phyloP scores from a whole-genome alignment of 208 protist genomes.

The Trypanosomatidae sp. region DNA sequence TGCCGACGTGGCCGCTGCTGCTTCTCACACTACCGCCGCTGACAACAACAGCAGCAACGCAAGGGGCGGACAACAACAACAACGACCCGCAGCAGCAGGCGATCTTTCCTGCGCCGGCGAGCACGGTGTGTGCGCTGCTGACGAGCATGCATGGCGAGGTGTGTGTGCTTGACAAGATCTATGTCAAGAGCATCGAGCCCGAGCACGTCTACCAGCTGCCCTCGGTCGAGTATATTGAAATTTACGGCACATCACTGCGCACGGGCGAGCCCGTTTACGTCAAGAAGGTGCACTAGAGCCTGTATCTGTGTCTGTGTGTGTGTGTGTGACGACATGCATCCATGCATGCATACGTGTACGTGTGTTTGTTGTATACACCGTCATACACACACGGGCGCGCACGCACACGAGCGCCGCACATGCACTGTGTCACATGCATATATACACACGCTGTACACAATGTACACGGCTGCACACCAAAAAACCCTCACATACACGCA shows the following conservation, averaged over 20 bases:
- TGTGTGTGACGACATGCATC: no score
- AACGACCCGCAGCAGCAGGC: no score
- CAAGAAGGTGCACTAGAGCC: no score
- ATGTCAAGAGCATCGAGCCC: constrained; percentile 56
- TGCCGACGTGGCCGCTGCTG: constrained; percentile 31
- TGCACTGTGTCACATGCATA: no score
- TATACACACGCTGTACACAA: background rate
- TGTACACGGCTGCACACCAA: background rate
- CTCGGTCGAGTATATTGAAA: constrained; percentile 62
- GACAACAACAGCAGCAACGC: constrained; percentile 1
- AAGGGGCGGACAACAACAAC: constrained; percentile 5
- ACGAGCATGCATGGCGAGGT: constrained; percentile 19
- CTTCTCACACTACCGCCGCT: constrained; percentile 21
- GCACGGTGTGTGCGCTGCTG: constrained; percentile 31
- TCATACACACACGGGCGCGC: no score
- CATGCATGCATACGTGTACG: no score
- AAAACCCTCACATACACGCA: background rate
- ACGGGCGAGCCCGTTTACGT: constrained; percentile 16
- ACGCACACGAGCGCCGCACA: no score
- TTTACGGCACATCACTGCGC: constrained; percentile 38
- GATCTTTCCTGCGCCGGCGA: constrained; percentile 5
- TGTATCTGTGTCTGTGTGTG: no score
- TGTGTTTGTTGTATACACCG: no score
- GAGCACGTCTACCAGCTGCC: constrained; percentile 71
- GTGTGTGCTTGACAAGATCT: constrained; percentile 41